These are phyloP conservation scores for Stevia rebaudiana DNA, from an alignment of 140 eudicot species.

Conservation along the genomic window DNA sequence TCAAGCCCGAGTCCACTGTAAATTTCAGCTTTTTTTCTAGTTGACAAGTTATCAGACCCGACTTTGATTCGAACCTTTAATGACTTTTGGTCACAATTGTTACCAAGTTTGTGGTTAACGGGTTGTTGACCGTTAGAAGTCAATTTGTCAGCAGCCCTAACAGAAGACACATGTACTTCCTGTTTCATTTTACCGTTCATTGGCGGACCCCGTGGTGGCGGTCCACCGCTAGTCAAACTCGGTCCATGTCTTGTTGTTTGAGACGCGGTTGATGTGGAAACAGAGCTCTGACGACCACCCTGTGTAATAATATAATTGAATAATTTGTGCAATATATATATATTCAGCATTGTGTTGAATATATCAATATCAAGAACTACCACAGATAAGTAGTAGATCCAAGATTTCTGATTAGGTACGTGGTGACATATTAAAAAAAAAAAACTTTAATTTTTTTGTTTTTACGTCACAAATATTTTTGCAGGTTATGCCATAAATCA, in stretches of 20 bases:
- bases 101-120: constrained; percentile 36
- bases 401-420: not conserved
- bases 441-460: not conserved
- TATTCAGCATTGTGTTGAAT: constrained; percentile 2
- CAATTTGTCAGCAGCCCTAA: constrained; percentile 37
- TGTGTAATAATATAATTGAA: constrained; percentile 35
- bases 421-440: not conserved
- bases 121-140: constrained; percentile 37
- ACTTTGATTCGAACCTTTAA: constrained; percentile 80
- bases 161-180: constrained; percentile 30
- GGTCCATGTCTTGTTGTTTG: constrained; percentile 38
- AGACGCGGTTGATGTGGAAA: constrained; percentile 39
- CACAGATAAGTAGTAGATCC: not conserved
- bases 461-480: not conserved
- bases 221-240: constrained; percentile 23
- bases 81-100: constrained; percentile 54
- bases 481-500: not conserved
- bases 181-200: constrained; percentile 33
- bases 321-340: constrained; percentile 25
- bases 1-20: constrained; percentile 99
- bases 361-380: not conserved
- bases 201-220: constrained; percentile 28
- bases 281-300: constrained; percentile 53
- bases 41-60: constrained; percentile 73
- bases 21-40: constrained; percentile 77